Evolutionary conservation across 2,329 filamentous ascomycete species (phyloP).

Genomic region (Scedosporium apiospermum): DNA sequence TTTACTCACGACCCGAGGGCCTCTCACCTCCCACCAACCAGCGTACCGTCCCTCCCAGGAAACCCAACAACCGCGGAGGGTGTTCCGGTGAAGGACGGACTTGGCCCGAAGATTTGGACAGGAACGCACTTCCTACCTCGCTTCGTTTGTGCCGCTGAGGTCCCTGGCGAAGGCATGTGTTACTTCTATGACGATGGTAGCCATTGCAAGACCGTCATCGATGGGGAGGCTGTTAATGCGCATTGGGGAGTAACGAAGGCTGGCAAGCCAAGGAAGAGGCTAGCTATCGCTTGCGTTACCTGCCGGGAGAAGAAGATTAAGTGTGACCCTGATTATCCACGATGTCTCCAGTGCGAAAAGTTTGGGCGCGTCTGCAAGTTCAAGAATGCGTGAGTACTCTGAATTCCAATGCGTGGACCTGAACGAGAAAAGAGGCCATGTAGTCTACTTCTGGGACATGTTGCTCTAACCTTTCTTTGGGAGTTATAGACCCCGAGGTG

Average conservation of each 20-base stretch:
- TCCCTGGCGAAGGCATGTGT: slow-evolving; percentile 71
- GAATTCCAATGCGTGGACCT: neutral
- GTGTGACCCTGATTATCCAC: slow-evolving; percentile 79
- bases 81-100: slow-evolving; percentile 44
- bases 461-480: neutral
- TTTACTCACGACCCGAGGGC: neutral
- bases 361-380: slow-evolving; percentile 79
- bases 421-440: neutral
- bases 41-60: neutral
- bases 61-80: slow-evolving; percentile 25
- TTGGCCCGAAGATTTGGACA: slow-evolving; percentile 62
- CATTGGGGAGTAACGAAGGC: slow-evolving; percentile 93
- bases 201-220: slow-evolving; percentile 73
- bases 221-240: slow-evolving; percentile 79
- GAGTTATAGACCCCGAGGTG: slow-evolving; percentile 40
- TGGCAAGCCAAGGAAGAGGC: slow-evolving; percentile 81
- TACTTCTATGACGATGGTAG: slow-evolving; percentile 82
- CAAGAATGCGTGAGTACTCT: slow-evolving; percentile 69
- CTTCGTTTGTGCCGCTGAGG: slow-evolving; percentile 53
- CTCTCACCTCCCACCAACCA: neutral
- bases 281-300: slow-evolving; percentile 86
- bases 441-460: neutral
- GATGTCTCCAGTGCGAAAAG: slow-evolving; percentile 87
- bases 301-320: slow-evolving; percentile 98
- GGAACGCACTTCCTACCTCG: slow-evolving; percentile 58